Base-by-base conservation (phyloP, 495 filamentous ascomycete genomes). In the Penicillium steckii region DNA sequence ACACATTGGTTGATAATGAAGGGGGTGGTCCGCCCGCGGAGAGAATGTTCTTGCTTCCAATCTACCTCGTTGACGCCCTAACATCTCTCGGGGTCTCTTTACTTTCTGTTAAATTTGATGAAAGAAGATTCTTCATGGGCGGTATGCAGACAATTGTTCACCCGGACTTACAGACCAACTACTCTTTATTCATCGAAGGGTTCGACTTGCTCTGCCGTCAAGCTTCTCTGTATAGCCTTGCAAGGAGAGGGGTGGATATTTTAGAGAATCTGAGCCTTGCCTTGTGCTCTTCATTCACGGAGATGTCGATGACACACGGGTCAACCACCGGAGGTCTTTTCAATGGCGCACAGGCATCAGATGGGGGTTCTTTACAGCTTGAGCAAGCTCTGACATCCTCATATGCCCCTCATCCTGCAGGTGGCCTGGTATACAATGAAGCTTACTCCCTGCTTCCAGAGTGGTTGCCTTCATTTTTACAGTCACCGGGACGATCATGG, bases 1-100 rank as follows among this genome's bases (percentile, higher is more conserved):
- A 47, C 27, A 7, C 13, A 6, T 15, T 47, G 5, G 17, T 29
- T 12, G 26, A 33, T 4, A 33, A 35, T 32, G 17, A 33, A 15
- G 44, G 23, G 3, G 38, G 38, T 23, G 38, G 38, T 13, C 38
- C 38, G 5, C 38, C 38, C 9, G 23, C 44, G 2, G 25, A 47
- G 12, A 26, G 44, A 12, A 26, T 47, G 0, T 47, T 47, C 7
- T 21, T 47, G 27, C 44, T 47, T 47, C 44, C 44, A 21, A 35
- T 47, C 13, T 47, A 25, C 26, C 44, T 47, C 9, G 27, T 47
- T 18, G 44, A 47, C 6, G 26, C 44, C 13, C 26, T 47, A 8
- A 27, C 44, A 33, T 32, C 44, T 9, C 44, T 33, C 6, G 29
- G 44, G 3, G 29, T 47, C n/a, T 47, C 18, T 33, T 23, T 47